Conservation (phyloP, 768 basidiomycete species). For the Solioccasus polychromus region DNA sequence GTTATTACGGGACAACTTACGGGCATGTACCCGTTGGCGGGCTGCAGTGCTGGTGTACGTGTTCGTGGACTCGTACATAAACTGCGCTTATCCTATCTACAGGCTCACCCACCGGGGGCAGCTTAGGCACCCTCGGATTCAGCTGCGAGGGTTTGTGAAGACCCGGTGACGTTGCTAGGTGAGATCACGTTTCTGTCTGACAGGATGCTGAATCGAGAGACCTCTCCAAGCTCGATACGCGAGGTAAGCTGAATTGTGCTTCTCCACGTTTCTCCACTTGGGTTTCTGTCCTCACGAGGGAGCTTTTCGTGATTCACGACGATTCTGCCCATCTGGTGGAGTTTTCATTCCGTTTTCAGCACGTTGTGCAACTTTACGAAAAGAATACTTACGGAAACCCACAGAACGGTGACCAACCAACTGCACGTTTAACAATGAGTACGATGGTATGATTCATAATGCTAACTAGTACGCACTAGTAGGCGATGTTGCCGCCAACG, state of each 20-base stretch:
- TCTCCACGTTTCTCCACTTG: neutral
- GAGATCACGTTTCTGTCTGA: too few relatives aligned
- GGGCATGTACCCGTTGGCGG: too few relatives aligned
- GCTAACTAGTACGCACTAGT: conserved; percentile 11
- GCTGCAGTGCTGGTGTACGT: too few relatives aligned
- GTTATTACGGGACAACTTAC: too few relatives aligned
- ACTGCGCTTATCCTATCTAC: too few relatives aligned
- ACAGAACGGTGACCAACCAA: conserved; percentile 17
- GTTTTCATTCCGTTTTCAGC: too few relatives aligned
- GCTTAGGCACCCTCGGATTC: too few relatives aligned
- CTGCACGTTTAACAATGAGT: conserved; percentile 1
- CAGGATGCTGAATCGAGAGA: too few relatives aligned
- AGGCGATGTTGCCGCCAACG: conserved; percentile 15
- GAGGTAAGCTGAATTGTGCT: neutral
- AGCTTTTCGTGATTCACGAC: conserved; percentile 10
- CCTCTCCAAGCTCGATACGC: neutral
- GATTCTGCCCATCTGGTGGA: conserved; percentile 15
- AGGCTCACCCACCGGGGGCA: too few relatives aligned
- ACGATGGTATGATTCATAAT: neutral
- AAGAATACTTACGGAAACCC: conserved; percentile 17
- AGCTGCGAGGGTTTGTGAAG: too few relatives aligned
- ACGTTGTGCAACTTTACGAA: neutral
- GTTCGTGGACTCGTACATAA: too few relatives aligned
- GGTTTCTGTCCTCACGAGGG: neutral
- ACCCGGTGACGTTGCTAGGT: too few relatives aligned